Percentiles rank a stretch among this genome's conserved stretches.
Evolutionary conservation across 306 rosid species (phyloP).

Genomic region (Pyrus betulifolia): DNA sequence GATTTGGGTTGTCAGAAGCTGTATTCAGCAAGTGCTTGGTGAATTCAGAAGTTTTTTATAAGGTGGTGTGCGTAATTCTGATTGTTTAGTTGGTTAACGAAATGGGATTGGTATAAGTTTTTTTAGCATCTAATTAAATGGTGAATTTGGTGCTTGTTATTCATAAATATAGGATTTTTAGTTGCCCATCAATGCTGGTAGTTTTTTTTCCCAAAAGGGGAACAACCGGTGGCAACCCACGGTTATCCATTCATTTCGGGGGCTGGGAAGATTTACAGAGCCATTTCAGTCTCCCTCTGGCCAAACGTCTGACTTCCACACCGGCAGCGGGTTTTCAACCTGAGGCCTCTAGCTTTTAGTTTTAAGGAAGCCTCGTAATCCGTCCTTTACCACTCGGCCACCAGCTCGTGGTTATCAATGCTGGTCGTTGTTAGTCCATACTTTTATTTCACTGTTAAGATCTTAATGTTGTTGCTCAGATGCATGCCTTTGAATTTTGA

Average conservation of each 20-base stretch:
- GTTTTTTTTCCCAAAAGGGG: not conserved
- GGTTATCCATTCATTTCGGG: too few species aligned
- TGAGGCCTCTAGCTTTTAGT: too few species aligned
- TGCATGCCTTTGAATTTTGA: not conserved
- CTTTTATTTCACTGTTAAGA: not conserved
- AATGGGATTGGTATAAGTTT: not conserved
- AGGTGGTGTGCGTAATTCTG: not conserved
- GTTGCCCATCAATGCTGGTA: not conserved
- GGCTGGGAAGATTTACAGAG: too few species aligned
- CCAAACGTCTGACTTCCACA: too few species aligned
- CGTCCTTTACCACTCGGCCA: too few species aligned
- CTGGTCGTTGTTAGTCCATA: not conserved
- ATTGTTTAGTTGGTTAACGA: not conserved
- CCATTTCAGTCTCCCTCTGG: too few species aligned
- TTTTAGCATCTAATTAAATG: not conserved
- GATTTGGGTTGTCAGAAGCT: conserved; percentile 1
- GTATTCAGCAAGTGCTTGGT: not conserved
- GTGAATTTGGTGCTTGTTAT: not conserved
- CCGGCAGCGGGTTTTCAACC: too few species aligned
- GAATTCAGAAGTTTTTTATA: not conserved
- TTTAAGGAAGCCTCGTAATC: too few species aligned
- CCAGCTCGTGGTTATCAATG: not conserved
- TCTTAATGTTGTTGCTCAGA: not conserved
- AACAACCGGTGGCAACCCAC: too few species aligned
- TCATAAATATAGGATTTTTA: not conserved